Evolutionary conservation across 2,329 filamentous ascomycete species (phyloP).

Genomic region (Colletotrichum truncatum): DNA sequence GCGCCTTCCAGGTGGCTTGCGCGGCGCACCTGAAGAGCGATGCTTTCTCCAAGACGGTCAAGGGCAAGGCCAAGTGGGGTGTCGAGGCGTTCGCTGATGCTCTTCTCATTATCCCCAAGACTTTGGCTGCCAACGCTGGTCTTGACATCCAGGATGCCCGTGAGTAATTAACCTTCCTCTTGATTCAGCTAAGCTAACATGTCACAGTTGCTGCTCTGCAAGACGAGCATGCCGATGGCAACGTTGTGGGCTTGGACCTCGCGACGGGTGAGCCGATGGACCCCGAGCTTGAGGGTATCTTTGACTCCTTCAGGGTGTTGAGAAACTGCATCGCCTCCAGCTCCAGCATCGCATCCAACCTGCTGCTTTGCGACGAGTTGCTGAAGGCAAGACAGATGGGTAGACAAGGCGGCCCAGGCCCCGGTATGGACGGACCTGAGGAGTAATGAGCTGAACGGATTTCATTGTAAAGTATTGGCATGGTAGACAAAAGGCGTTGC

Average conservation of each 20-base stretch:
- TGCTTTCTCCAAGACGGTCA: constrained; percentile 87
- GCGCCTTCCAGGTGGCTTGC: constrained; percentile 95
- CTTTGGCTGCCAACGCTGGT: constrained; percentile 92
- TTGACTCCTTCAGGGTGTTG: constrained; percentile 94
- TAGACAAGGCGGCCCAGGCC: constrained; percentile 68
- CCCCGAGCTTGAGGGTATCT: constrained; percentile 89
- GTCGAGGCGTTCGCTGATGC: constrained; percentile 96
- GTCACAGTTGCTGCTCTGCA: constrained; percentile 80
- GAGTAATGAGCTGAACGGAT: constrained; percentile 45
- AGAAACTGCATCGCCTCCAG: constrained; percentile 94
- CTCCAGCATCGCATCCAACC: constrained; percentile 93
- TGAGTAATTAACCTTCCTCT: constrained; percentile 58
- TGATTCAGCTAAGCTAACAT: constrained; percentile 3
- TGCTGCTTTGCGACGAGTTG: constrained; percentile 95
- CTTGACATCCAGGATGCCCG: constrained; percentile 96
- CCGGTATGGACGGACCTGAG: constrained; percentile 70
- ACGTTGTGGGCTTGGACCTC: constrained; percentile 86
- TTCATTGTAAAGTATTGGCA: constrained; percentile 52
- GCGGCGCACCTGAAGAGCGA: constrained; percentile 88
- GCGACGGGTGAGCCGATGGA: constrained; percentile 94
- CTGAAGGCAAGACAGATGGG: constrained; percentile 98
- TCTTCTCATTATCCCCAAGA: constrained; percentile 95
- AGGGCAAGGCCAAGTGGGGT: constrained; percentile 97
- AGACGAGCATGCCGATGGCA: constrained; percentile 85
- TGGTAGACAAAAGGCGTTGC: constrained; percentile 47